Evolutionary conservation across 2,329 filamentous ascomycete species (phyloP), one percentile per base, ranked within the genome.

Genomic region (Fusarium vanettenii): DNA sequence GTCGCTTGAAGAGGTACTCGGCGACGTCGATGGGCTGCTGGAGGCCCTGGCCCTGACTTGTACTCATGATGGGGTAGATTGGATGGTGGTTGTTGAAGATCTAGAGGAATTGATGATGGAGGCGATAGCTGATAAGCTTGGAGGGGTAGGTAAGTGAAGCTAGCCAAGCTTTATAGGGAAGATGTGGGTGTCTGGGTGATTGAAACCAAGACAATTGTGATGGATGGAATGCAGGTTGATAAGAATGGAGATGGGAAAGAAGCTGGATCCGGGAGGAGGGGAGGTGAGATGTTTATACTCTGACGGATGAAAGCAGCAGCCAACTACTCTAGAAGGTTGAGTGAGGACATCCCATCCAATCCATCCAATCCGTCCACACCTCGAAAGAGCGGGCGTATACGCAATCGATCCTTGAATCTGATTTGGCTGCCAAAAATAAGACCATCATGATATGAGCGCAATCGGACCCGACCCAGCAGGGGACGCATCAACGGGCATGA

Each of bases 1-100:
- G 86, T 64, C 92, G 86, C 55, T 85, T 88, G 80, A 93, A 93
- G 78, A 94, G 87, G 77, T 94, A 94, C 79, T 93, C 89, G 66
- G 90, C 90, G 62, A 93, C 89, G 70, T 92, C 89, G 31, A 90
- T 80, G 43, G 88, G 88, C 80, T 86, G 83, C 74, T 84, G 81
- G 20, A 89, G 84, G 70, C 60, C 74, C 67, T 79, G 84, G 70
- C 56, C 71, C 67, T 79, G 66, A 78, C 81, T 80, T 45, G 62
- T 65, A 64, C 72, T 75, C 72, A 75, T 75, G 69, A 41, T 73
- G 74, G 66, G 25, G 64, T 39, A 67, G 63, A 61, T 63, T 68
- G 29, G 48, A 64, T 56, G 52, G 63, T 64, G 31, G 16, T 35
- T 62, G 41, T 10, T 41, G 33, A 61, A 29, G 57, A 60, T 43